Conservation (phyloP, 352 stramenopile genomes). For the Phytophthora fragariae region DNA sequence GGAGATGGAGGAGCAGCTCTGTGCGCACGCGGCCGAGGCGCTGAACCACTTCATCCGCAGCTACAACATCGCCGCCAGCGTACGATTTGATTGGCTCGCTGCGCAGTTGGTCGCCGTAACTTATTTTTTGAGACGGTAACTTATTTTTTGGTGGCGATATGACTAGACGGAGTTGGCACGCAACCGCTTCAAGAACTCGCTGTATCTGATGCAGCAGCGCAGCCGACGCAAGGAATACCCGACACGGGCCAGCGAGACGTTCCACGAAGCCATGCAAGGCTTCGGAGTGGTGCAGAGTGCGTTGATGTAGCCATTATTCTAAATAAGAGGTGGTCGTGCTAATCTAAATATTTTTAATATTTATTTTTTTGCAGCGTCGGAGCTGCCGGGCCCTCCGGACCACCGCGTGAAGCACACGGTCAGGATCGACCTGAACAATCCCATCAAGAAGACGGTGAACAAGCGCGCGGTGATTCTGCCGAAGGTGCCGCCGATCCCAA, state of each 20-base stretch:
- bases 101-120: neutral
- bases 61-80: conserved; percentile 64
- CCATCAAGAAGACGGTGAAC: conserved; percentile 31
- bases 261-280: conserved; percentile 55
- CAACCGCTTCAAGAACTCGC: conserved; percentile 59
- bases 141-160: neutral
- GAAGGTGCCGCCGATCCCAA: conserved; percentile 55
- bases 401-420: conserved; percentile 23
- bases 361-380: conserved; percentile 48
- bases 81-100: conserved; percentile 33
- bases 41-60: conserved; percentile 77
- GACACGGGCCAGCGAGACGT: conserved; percentile 23
- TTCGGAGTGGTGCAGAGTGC: conserved; percentile 56
- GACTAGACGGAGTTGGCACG: conserved; percentile 61
- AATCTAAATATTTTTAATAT: conserved; percentile 8
- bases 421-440: conserved; percentile 41
- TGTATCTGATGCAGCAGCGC: conserved; percentile 40
- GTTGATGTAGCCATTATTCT: neutral
- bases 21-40: conserved; percentile 61
- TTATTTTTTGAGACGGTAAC: neutral
- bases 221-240: conserved; percentile 40
- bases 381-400: conserved; percentile 40
- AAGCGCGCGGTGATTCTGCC: conserved; percentile 60
- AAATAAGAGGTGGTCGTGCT: neutral
- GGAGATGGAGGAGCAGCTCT: conserved; percentile 83